phyloP scores from a whole-genome alignment of 441 rosid species.

The Croton setiger region DNA sequence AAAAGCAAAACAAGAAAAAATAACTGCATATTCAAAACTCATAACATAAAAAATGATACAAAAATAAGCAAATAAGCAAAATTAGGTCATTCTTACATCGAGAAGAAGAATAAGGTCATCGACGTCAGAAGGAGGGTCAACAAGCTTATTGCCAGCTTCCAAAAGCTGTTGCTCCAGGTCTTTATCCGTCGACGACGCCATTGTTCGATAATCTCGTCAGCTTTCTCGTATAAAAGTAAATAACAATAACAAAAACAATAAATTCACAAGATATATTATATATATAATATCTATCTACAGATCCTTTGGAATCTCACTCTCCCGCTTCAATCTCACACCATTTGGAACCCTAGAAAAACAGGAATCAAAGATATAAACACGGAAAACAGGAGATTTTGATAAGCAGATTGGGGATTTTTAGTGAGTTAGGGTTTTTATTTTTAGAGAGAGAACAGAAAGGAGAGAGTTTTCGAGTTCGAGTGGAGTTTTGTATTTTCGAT shows the following conservation, averaged over 20 bases:
- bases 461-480: background rate
- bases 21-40: background rate
- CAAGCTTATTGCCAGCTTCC: slow-evolving; percentile 71
- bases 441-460: background rate
- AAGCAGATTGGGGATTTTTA: slow-evolving; percentile 8
- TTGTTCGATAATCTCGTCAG: background rate
- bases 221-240: background rate
- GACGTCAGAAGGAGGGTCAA: slow-evolving; percentile 55
- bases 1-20: background rate
- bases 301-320: slow-evolving; percentile 35
- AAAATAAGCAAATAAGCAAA: background rate
- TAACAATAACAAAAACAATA: too few species aligned
- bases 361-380: slow-evolving; percentile 17
- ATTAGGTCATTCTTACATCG: slow-evolving; percentile 54
- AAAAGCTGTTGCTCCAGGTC: slow-evolving; percentile 71
- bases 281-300: slow-evolving; percentile 20
- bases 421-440: slow-evolving; percentile 27
- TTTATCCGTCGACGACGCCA: slow-evolving; percentile 55
- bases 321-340: slow-evolving; percentile 36
- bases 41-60: background rate
- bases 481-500: background rate
- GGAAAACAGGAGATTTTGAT: slow-evolving; percentile 12
- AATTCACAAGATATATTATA: too few species aligned
- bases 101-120: slow-evolving; percentile 83
- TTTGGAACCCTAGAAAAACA: slow-evolving; percentile 23